phyloP scores from a whole-genome alignment of 768 basidiomycete species.

The Daedaleopsis sinensis region DNA sequence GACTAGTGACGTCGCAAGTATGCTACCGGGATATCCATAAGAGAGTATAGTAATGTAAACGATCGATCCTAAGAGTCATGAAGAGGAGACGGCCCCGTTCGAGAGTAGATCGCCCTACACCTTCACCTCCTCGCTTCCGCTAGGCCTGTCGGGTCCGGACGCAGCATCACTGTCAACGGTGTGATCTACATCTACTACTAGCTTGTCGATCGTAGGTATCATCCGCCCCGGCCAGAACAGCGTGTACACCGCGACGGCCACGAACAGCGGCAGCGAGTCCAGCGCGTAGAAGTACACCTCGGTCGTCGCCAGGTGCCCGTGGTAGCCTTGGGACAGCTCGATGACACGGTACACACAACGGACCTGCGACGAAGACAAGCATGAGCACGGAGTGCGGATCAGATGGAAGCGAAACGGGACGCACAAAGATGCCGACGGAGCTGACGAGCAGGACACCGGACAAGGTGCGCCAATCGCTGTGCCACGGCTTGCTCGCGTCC shows the following conservation, averaged over 20 bases:
- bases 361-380: constrained; percentile 41
- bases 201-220: constrained; percentile 35
- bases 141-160: not conserved
- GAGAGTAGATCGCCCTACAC: not conserved
- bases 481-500: constrained; percentile 46
- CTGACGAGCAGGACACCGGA: constrained; percentile 53
- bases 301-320: constrained; percentile 55
- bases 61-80: not conserved
- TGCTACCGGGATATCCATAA: too few species aligned
- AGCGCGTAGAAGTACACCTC: constrained; percentile 69
- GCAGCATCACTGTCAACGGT: not conserved
- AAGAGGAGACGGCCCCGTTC: not conserved
- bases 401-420: constrained; percentile 23
- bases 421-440: constrained; percentile 64
- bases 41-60: not conserved
- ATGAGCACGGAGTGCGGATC: not conserved
- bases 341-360: constrained; percentile 61
- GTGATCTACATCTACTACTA: constrained; percentile 1
- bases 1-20: too few species aligned
- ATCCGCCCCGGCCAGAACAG: constrained; percentile 69
- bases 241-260: constrained; percentile 59
- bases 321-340: constrained; percentile 67
- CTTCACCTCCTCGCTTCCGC: constrained; percentile 2
- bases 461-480: constrained; percentile 62
- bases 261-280: constrained; percentile 66